These are phyloP conservation scores for Lasiosphaeria ovina DNA, from an alignment of 495 filamentous ascomycete genomes.

Conservation along the genomic window DNA sequence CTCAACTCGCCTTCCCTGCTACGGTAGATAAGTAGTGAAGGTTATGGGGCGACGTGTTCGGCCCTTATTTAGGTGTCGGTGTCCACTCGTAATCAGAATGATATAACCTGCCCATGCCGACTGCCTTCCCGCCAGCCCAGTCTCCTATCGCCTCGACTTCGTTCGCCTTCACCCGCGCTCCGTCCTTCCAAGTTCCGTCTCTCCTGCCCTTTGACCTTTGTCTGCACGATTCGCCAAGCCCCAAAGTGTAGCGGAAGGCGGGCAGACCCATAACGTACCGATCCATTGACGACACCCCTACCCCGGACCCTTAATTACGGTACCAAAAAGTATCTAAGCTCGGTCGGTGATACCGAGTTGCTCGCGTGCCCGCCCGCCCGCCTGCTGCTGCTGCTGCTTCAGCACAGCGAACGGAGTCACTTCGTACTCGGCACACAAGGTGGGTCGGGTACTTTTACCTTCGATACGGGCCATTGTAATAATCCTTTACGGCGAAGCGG, in stretches of 20 bases:
- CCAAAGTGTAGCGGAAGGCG: neutral
- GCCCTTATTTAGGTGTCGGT: conserved; percentile 9
- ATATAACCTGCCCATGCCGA: neutral
- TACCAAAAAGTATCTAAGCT: neutral
- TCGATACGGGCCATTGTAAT: too few species aligned
- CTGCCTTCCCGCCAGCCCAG: too few species aligned
- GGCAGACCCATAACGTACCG: too few species aligned
- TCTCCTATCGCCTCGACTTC: neutral
- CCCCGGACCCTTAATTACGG: neutral
- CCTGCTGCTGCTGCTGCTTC: too few species aligned
- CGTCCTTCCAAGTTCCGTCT: neutral
- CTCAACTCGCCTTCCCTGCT: conserved; percentile 14
- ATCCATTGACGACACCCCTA: neutral
- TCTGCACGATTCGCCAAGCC: neutral
- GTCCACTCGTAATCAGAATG: conserved; percentile 8
- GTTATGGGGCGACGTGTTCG: conserved; percentile 4
- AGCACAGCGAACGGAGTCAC: too few species aligned
- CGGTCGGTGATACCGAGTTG: too few species aligned
- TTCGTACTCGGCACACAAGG: too few species aligned
- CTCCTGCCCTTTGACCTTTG: neutral
- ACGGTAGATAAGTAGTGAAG: neutral
- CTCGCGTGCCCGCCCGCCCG: too few species aligned
- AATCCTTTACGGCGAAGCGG: too few species aligned
- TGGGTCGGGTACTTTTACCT: too few species aligned
- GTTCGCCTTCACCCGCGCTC: neutral